phyloP scores from a whole-genome alignment of 1,284 basidiomycete species.

The Porogramme epimiltina region DNA sequence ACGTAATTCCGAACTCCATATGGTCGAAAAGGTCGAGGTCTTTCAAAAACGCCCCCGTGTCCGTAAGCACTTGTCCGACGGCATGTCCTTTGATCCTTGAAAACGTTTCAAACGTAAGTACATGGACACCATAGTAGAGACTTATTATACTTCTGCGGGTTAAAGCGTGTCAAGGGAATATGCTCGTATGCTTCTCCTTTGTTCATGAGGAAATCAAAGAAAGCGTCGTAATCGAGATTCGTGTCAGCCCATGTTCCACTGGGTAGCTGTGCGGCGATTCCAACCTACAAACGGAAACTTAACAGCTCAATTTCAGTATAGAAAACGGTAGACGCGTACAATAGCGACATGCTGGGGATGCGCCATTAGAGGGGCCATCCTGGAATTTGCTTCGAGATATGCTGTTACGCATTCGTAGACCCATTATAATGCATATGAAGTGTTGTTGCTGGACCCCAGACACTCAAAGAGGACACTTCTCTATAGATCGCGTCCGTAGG shows the following conservation, averaged over 20 bases:
- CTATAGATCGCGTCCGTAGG: no score
- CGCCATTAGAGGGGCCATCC: no score
- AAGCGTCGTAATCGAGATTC: constrained; percentile 38
- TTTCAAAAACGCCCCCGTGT: constrained; percentile 41
- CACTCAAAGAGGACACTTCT: no score
- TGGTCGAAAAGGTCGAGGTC: constrained; percentile 39
- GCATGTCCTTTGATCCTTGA: constrained; percentile 29
- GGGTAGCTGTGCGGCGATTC: constrained; percentile 40
- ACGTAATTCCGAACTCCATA: constrained; percentile 41
- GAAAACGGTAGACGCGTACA: no score
- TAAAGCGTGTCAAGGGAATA: constrained; percentile 36
- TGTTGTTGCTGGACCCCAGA: no score
- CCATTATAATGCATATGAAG: no score
- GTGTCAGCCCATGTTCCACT: constrained; percentile 28
- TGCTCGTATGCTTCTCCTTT: constrained; percentile 37
- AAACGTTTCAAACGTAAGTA: no score
- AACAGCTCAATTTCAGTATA: no score
- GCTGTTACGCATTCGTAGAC: no score
- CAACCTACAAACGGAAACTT: constrained; percentile 32
- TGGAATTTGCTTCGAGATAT: no score
- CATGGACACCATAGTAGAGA: not conserved
- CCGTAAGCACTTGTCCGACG: constrained; percentile 29
- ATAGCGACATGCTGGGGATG: no score
- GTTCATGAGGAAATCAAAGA: constrained; percentile 40
- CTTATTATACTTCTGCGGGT: constrained; percentile 35